Evolutionary conservation across 306 rosid species (phyloP), one percentile per base, ranked within the genome.

Genomic region (Datisca glomerata): DNA sequence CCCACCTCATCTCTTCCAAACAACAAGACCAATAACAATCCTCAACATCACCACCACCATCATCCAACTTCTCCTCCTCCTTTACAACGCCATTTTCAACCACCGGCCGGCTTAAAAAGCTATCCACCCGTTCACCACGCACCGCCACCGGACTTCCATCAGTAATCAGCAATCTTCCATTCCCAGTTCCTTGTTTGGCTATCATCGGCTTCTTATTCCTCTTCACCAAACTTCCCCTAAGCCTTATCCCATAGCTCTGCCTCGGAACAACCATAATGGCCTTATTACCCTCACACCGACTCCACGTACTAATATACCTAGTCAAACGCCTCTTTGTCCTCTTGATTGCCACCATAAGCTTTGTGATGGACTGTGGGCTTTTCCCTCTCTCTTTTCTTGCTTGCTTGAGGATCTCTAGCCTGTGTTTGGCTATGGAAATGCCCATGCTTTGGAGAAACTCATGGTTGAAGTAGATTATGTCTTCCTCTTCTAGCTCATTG

Each of bases 401-500:
- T 14, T 66, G 72, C 73, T 85, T 85, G 43, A 85, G 77, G 61
- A 85, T 85, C 53, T 85, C 96, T 18, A 85, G 66, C 71, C 96
- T 71, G 58, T 85, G 96, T 43, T 85, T 85, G 53, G 89, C 96
- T 69, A 80, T 80, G 72, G 93, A 74, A 53, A 85, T 80, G 0
- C 96, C 93, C 87, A 85, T 80, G 79, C 96, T 85, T 45, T 69
- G 85, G 3, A 85, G 89, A 51, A 85, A 85, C 68, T 85, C 96
- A 25, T 85, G 96, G 85, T 77, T 85, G 72, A 85, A 80, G 70
- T 66, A 78, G 16, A 62, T 18, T 1, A 72, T 63, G 66, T 85
- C 96, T 51, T 85, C 96, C 53, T 77, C 78, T 63, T 85, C 96
- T 6, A 85, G 82, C 72, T 85, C 96, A 19, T 85, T 85, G 72